Conservation (phyloP, 225 moss, liverwort and hornwort species). For the Thuidium tamariscinum region DNA sequence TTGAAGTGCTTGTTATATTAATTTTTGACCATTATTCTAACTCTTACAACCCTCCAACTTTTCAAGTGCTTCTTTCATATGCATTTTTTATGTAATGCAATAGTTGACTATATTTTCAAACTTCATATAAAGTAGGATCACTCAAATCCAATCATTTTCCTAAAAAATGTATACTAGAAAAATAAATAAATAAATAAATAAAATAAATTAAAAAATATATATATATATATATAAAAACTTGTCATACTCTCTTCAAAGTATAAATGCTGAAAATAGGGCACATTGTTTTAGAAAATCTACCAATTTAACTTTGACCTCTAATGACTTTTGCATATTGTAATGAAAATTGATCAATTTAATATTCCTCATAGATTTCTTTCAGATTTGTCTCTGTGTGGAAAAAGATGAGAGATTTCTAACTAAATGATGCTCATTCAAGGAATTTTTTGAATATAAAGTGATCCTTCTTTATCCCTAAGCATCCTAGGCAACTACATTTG, state of each 20-base stretch:
- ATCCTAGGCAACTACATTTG: not conserved
- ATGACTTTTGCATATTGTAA: not conserved
- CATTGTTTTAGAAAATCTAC: accelerated
- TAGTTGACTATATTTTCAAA: not conserved
- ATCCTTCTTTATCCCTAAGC: not conserved
- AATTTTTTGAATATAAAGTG: not conserved
- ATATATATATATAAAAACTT: no score
- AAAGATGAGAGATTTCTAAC: not conserved
- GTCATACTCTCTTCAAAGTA: not conserved
- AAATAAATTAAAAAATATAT: no score
- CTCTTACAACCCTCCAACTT: not conserved
- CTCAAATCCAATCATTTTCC: not conserved
- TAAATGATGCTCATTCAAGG: no score
- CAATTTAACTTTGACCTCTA: not conserved
- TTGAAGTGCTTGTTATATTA: not conserved
- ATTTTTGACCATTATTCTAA: not conserved
- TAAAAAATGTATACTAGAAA: accelerated
- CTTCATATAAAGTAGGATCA: not conserved
- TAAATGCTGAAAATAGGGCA: not conserved
- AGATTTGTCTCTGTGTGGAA: not conserved
- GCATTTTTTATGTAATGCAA: accelerated
- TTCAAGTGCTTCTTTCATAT: not conserved
- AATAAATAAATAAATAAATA: not conserved
- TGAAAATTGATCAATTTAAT: no score
- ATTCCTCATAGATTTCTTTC: not conserved